Base-by-base conservation (phyloP, 306 rosid genomes). In the Sophora flavescens region DNA sequence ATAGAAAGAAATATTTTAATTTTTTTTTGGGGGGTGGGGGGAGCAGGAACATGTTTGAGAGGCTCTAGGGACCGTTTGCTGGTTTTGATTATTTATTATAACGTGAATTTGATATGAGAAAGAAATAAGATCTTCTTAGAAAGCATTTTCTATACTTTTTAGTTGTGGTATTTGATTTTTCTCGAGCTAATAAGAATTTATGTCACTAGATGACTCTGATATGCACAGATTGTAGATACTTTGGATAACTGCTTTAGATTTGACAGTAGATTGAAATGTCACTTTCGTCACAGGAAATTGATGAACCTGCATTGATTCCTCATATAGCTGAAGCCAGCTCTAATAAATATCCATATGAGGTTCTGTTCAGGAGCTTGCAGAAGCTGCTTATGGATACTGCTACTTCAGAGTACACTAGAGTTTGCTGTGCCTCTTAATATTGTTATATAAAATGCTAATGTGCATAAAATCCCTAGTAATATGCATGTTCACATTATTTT, bases 331-430 rank as follows among this genome's bases (percentile, higher is more conserved):
- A 86, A 88, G 92, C 92, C 58, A 88, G 89, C 74, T 82, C 90
- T 38, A 78, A 14, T 65, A 90, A 88, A 86, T 90, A 90, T 72
- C 90, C 95, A 1, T 90, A 90, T 0, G 95, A 90, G 79, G 92
- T 90, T 47, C 95, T 88, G 66, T 90, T 90, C 74, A 82, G 92
- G 88, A 90, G 92, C 83, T 84, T 90, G 72, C 95, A 90, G 68
- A 90, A 87, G 83, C 89, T 90, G 84, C 88, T 88, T 63, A 88
- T 87, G 88, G 95, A 88, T 71, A 86, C 95, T 68, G 92, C 95
- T 70, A 84, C 95, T 69, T 90, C 92, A 11, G 92, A 88, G 95
- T 88, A 89, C 76, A 3, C 13, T 65, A 56, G 72, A 66, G 51
- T 84, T 86, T 64, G 36, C 83, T 56, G 67, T 63, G 52, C 80